Evolutionary conservation across 805 yeast species (phyloP).

Genomic region (Starmera caribaea): DNA sequence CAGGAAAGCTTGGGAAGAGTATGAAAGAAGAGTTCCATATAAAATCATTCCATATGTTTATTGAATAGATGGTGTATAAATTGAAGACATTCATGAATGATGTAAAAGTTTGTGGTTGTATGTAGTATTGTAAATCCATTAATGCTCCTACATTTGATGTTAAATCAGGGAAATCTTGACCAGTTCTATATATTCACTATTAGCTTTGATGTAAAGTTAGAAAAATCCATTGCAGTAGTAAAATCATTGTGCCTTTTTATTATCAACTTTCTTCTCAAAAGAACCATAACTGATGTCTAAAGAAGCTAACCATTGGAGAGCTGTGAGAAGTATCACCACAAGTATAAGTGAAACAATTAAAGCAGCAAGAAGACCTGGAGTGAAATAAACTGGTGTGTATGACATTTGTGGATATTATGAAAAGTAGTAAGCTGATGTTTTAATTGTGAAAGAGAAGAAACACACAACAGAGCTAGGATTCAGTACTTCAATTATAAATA

Average conservation of each 20-base stretch:
- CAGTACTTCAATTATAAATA: too few relatives aligned
- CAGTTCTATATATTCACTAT: background rate
- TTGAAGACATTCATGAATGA: too few relatives aligned
- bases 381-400: slow-evolving; percentile 45
- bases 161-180: background rate
- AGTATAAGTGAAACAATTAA: slow-evolving; percentile 56
- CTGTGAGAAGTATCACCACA: slow-evolving; percentile 44
- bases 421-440: background rate
- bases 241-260: slow-evolving; percentile 25
- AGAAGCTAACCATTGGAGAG: slow-evolving; percentile 62
- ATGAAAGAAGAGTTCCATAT: slow-evolving; percentile 74
- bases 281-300: slow-evolving; percentile 75
- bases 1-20: slow-evolving; percentile 78
- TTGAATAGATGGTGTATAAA: slow-evolving; percentile 20
- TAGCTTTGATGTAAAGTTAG: background rate
- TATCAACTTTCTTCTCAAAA: slow-evolving; percentile 56
- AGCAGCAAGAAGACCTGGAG: slow-evolving; percentile 75
- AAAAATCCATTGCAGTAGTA: too few relatives aligned
- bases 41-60: slow-evolving; percentile 85
- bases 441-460: background rate
- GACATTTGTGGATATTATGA: background rate
- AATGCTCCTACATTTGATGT: background rate
- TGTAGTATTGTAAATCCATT: background rate
- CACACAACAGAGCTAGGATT: background rate
- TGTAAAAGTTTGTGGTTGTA: background rate